Evolutionary conservation across 2,329 filamentous ascomycete species (phyloP), one percentile per base, ranked within the genome.

Genomic region (Xylaria sp.): DNA sequence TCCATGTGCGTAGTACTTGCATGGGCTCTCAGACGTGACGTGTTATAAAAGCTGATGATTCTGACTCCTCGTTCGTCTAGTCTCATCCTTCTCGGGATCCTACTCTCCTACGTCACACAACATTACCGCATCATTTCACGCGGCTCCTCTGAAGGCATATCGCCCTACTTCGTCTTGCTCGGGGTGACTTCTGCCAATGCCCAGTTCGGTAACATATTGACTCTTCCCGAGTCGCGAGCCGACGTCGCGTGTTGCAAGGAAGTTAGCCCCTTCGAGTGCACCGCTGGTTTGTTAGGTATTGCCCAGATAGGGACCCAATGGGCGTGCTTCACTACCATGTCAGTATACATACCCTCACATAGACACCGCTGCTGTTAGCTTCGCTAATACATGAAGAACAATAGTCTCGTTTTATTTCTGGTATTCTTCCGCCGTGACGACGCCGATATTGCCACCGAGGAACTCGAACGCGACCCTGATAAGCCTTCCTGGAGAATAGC

Each of bases 71-170:
- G 25, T 50, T 29, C 38, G 13, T 67, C 13, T 73, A 89, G 86
- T 68, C 77, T 97, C 74, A 93, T 98, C 73, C 85, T 98, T 68
- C 77, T 97, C 73, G 95, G 95, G 64, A 94, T 98, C 74, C 84
- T 97, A 68, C 82, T 97, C 65, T 98, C 95, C 38, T 99, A 99
- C 81, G 86, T 98, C 2, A 96, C 96, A 0, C 96, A 99, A 78
- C 95, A 98, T 80, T 87, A 91, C 78, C 93, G 96, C 75, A 98
- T 99, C 80, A 92, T 97, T 72, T 84, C 87, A 45, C 89, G 94
- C 62, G 88, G 90, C 68, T 96, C 93, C 15, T 96, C 95, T 25
- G 95, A 97, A 78, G 96, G 96, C 69, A 94, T 99, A 69, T 97
- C 94, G 33, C 95, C 96, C 9, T 96, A 95, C 80, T 99, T 97